Base-by-base conservation (phyloP, 306 rosid genomes). In the Arachis hypogaea region DNA sequence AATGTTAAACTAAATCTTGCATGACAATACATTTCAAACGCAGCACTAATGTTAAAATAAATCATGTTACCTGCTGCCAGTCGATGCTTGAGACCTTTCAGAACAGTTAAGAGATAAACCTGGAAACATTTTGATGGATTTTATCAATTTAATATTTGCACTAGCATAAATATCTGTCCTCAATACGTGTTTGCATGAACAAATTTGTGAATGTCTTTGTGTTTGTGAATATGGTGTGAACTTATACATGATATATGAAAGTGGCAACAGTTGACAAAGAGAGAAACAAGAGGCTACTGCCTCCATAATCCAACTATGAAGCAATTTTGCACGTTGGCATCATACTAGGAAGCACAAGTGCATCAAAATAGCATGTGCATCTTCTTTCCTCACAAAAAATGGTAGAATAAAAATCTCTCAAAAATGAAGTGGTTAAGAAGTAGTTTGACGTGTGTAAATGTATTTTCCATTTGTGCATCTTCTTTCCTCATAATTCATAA, bases 81-180 rank as follows among this genome's bases (percentile, higher is more conserved):
- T 44, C 99, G 91, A 85, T 92, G 92, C 86, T 86, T 91, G 82
- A 94, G 95, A 85, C 89, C 95, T 82, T 84, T 94, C 84, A 94
- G 77, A 82, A 94, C 90, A 62, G 93, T 94, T 81, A 94, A 68
- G 83, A 94, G 73, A 88, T 86, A 94, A 68, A 89, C 96, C 99
- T 94, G 96, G 75, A 11, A 85, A 80, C 77, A 86, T 82, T 78
- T 72, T 66, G 68, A 73, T 69, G 70, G 74, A 58, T 71, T 70
- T 73, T 50, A 68, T 72, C 38, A 66, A 81, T 64, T 73, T 57
- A 36, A 58, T 45, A 84, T 73, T 42, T 68, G 44, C 29, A 65
- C 50, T 46, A 60, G 40, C 80, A 71, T 36, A 63, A 63, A 59
- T 63, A 42, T 73, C 57, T 71, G 63, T 30, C 55, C 73, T 65